A percentile compares a stretch with the other conserved stretches of the same genome.
phyloP scores from a whole-genome alignment of 305 asterid species.

The Plantago coronopus region DNA sequence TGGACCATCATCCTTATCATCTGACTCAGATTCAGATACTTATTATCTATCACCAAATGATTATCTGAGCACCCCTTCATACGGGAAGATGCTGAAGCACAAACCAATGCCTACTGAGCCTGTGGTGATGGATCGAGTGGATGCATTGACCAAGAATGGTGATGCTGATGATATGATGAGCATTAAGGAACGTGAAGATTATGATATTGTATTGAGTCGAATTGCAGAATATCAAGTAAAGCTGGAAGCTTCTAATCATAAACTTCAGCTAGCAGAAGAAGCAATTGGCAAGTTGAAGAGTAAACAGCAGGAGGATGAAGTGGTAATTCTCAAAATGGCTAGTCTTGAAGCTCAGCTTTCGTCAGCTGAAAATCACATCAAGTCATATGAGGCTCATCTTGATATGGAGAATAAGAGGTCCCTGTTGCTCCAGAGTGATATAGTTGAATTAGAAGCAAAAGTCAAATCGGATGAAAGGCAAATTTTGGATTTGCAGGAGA shows the following conservation, averaged over 20 bases:
- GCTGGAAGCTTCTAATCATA: conserved; percentile 29
- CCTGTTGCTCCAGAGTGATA: conserved; percentile 40
- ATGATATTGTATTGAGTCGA: conserved; percentile 28
- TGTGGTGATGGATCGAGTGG: conserved; percentile 11
- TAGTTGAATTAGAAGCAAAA: conserved; percentile 38
- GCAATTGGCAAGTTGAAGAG: conserved; percentile 46
- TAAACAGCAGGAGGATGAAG: conserved; percentile 34
- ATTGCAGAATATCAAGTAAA: conserved; percentile 39
- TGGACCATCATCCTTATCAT: conserved; percentile 43
- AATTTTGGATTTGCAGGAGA: conserved; percentile 39
- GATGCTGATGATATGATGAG: conserved; percentile 15
- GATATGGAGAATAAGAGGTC: conserved; percentile 44
- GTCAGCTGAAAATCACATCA: conserved; percentile 40
- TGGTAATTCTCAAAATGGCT: conserved; percentile 25
- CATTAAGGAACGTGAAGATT: conserved; percentile 13
- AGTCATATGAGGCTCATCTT: conserved; percentile 34
- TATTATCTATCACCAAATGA: conserved; percentile 33
- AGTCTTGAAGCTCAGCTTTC: conserved; percentile 39
- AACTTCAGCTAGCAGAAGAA: conserved; percentile 45
- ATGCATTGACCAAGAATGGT: conserved; percentile 17
- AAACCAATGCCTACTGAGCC: conserved; percentile 16
- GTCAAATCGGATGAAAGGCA: conserved; percentile 38
- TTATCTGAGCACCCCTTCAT: conserved; percentile 19
- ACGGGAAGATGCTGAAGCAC: conserved; percentile 25
- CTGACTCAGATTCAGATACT: conserved; percentile 75